A percentile compares a stretch with the other conserved stretches of the same genome.
phyloP scores from a whole-genome alignment of 495 filamentous ascomycete genomes.

The Penicillium cosmopolitanum region DNA sequence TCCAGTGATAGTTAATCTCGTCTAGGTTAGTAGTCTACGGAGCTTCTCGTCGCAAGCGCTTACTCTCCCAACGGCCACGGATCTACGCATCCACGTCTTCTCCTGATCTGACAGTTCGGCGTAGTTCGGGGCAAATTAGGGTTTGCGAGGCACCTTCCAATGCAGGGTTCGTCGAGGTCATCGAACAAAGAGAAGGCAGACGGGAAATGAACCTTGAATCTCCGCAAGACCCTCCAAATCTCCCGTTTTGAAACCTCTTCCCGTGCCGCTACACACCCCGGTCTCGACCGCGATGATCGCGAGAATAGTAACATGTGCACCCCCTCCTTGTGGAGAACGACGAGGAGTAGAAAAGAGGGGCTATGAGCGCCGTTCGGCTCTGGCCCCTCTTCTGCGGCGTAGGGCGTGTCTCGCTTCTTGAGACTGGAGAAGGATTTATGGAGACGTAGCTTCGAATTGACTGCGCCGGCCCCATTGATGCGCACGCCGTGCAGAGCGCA shows the following conservation, averaged over 20 bases:
- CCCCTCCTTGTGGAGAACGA: slow-evolving; percentile 1
- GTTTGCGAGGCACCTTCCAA: slow-evolving; percentile 7
- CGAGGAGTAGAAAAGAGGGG: slow-evolving; percentile 1
- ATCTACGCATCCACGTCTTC: neutral
- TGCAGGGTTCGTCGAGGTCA: slow-evolving; percentile 4
- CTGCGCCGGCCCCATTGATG: slow-evolving; percentile 4
- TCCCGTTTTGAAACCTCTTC: slow-evolving; percentile 1
- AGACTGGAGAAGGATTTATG: neutral
- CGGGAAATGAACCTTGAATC: neutral
- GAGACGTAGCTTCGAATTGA: slow-evolving; percentile 4
- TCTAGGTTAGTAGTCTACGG: neutral
- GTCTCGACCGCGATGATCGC: slow-evolving; percentile 6
- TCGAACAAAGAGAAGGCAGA: slow-evolving; percentile 2
- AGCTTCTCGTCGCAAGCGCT: slow-evolving; percentile 3
- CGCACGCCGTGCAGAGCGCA: slow-evolving; percentile 4
- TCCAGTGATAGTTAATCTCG: slow-evolving; percentile 1
- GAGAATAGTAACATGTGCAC: neutral
- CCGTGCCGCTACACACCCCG: neutral
- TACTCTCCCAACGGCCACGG: slow-evolving; percentile 6
- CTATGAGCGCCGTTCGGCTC: neutral
- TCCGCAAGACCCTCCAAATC: neutral
- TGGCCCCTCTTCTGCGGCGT: slow-evolving; percentile 1
- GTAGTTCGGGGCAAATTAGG: slow-evolving; percentile 18
- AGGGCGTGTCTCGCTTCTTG: slow-evolving; percentile 2
- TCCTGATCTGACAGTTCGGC: slow-evolving; percentile 19